Base-by-base conservation (phyloP, 352 stramenopile species). In the Phytopythium vexans region DNA sequence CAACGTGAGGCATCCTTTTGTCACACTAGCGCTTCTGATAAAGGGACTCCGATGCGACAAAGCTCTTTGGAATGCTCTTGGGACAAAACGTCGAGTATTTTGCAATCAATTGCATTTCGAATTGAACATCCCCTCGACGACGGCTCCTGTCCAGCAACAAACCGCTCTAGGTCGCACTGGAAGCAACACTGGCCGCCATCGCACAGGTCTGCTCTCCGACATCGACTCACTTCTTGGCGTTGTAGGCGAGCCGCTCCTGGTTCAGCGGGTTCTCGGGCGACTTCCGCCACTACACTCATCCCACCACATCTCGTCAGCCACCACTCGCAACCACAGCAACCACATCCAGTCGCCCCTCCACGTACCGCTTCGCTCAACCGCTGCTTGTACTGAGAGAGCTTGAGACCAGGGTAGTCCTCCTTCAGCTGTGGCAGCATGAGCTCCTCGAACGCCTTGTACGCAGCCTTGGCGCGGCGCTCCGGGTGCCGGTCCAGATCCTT, bases 351-450 rank as follows among this genome's bases (percentile, higher is more conserved):
- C 36, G 34, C 41, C 41, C 40, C 35, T 32, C 41, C 10, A 56
- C 72, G 67, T 69, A 90, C 80, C 76, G 85, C 62, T 52, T 92
- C 81, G 49, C 77, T 88, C 40, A 92, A 69, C 41, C 76, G 75
- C 37, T 92, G 74, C 61, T 92, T 92, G 68, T 92, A 92, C 68
- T 92, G 81, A 32, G 81, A 92, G 4, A 92, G 52, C 66, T 92
- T 92, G 43, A 92, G 60, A 1, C 81, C 74, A 5, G 78, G 81
- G 60, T 70, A 92, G 43, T 92, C 81, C 51, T 81, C 64, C 52
- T 73, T 81, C 47, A 92, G 53, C 61, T 89, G 64, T 8, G 76
- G 78, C 66, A 92, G 52, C 73, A 78, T 88, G 7, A 64, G 69
- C 53, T 89, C 81, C 57, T 89, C 81, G 53, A 86, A 92, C 11